Evolutionary conservation across 345 rosid species (phyloP).

Genomic region (Lepidium aucheri): DNA sequence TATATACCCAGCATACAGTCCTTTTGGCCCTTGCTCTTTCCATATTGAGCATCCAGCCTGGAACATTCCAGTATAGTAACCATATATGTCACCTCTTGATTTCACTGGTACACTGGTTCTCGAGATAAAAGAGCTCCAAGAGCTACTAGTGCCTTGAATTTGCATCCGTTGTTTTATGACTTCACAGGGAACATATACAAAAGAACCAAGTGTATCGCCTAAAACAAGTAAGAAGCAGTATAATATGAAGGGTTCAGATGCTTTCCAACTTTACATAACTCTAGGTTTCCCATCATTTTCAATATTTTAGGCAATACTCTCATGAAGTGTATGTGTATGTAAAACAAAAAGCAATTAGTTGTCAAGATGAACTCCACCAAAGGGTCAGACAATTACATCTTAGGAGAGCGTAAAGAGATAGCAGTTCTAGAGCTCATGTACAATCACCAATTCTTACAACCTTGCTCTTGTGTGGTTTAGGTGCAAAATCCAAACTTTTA

Average conservation of each 20-base stretch:
- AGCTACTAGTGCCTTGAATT: constrained; percentile 74
- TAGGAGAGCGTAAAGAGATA: neutral
- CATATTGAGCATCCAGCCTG: constrained; percentile 84
- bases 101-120: constrained; percentile 35
- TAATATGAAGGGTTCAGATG: constrained; percentile 9
- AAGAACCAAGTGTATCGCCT: constrained; percentile 96
- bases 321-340: neutral
- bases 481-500: neutral
- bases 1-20: constrained; percentile 82
- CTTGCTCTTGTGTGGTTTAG: neutral
- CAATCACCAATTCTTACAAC: constrained; percentile 3
- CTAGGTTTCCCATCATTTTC: neutral
- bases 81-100: constrained; percentile 54
- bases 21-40: constrained; percentile 80
- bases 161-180: constrained; percentile 98
- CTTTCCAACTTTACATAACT: constrained; percentile 1
- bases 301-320: neutral
- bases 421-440: constrained; percentile 10
- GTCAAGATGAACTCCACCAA: neutral
- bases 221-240: constrained; percentile 28
- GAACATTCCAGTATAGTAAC: constrained; percentile 74
- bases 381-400: neutral
- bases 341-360: neutral
- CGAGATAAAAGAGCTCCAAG: constrained; percentile 53
- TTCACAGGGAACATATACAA: constrained; percentile 92